These are phyloP conservation scores for Ganoderma sinense DNA, from an alignment of 1,284 basidiomycete genomes.

Conservation along the genomic window DNA sequence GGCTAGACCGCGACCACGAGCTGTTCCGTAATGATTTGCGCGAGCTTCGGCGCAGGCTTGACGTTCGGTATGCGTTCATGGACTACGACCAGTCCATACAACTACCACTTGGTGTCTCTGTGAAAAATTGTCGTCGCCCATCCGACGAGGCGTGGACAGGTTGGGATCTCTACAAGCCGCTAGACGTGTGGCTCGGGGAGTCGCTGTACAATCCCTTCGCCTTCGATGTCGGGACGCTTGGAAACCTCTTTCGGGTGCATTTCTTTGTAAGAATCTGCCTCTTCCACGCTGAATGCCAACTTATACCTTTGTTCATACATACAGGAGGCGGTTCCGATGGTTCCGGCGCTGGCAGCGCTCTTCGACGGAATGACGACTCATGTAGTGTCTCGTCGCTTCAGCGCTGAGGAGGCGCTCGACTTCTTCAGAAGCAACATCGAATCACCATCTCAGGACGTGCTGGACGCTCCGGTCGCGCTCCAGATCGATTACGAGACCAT, in stretches of 20 bases:
- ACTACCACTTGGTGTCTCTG: slow-evolving; percentile 7
- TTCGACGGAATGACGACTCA: slow-evolving; percentile 17
- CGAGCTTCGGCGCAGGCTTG: slow-evolving; percentile 1
- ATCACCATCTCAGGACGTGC: background rate
- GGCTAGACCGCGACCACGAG: background rate
- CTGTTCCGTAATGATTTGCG: background rate
- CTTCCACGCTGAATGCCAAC: background rate
- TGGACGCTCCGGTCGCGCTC: background rate
- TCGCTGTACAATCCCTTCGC: slow-evolving; percentile 25
- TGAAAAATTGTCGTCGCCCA: slow-evolving; percentile 18
- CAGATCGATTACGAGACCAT: background rate
- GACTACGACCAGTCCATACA: slow-evolving; percentile 25
- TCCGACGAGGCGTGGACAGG: slow-evolving; percentile 8
- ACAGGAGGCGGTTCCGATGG: background rate
- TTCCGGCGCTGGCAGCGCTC: slow-evolving; percentile 12
- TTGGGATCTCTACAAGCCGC: slow-evolving; percentile 4
- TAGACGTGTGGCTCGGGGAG: slow-evolving; percentile 13
- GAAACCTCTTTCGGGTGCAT: slow-evolving; percentile 14
- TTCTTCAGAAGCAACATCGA: slow-evolving; percentile 4
- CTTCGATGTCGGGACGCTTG: slow-evolving; percentile 22
- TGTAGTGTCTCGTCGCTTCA: slow-evolving; percentile 8
- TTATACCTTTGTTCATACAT: background rate
- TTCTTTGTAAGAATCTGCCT: slow-evolving; percentile 7
- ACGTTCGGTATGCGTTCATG: slow-evolving; percentile 16
- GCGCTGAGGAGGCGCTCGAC: slow-evolving; percentile 10